Evolutionary conservation across 2,329 filamentous ascomycete genomes (phyloP), one percentile per base, ranked within the genome.

Genomic region (Tolypocladium sp.): DNA sequence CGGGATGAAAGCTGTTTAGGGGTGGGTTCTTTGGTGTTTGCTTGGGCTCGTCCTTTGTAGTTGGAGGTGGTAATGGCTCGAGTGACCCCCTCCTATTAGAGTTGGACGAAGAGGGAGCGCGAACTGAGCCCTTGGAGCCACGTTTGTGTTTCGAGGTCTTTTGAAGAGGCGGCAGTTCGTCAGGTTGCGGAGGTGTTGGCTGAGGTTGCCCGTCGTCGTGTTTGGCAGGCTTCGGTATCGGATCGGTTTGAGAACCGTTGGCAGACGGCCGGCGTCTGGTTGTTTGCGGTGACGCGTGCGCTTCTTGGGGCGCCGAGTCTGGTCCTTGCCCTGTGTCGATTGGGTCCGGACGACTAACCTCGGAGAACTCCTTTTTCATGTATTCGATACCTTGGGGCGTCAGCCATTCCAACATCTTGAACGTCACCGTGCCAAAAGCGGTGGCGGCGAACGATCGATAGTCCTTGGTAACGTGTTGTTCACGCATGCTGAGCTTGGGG

Each of bases 371-470:
- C 20, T 74, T 67, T 1, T 76, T 74, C 71, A 85, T 78, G 12
- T 76, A 73, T 25, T 79, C 76, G 4, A 85, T 68, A n/a, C 77
- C 80, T 58, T 77, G 77, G 0, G 84, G 84, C 1, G 84, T 85
- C n/a, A 89, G 73, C 85, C 85, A 89, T 68, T 89, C 86, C 4
- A 89, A 66, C 84, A 88, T 88, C 66, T 85, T 87, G 70, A 88
- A 85, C 13, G 86, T 81, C 13, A 82, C 82, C 0, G 85, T 87
- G 8, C 80, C 84, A 65, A 89, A 88, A 9, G 87, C 74, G 62
- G 86, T 86, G 8, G 82, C 82, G 9, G 83, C 80, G 66, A 86
- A 84, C 0, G 83, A 85, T 7, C 83, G 76, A 63, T 85, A 79
- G 62, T 86, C 83, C 61, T 81, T 83, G 63, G 72, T 80, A 13